A percentile compares a stretch with the other conserved stretches of the same genome.
Conservation (phyloP, 2,329 filamentous ascomycete genomes). For the Laburnicola sp. region DNA sequence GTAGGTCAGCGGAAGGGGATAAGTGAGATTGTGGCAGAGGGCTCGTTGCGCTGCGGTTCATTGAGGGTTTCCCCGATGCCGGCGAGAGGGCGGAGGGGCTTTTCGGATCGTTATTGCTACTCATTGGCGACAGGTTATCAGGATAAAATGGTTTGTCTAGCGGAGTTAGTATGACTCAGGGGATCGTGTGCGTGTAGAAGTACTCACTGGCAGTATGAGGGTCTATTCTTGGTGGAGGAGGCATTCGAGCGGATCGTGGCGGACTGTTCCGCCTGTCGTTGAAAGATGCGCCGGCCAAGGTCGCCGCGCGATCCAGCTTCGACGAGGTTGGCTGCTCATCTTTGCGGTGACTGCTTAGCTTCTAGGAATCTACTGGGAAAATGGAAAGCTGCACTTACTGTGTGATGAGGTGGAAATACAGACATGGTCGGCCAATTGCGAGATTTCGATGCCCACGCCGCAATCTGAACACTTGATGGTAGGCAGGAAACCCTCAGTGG, state of each 20-base stretch:
- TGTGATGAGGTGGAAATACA: constrained; percentile 58
- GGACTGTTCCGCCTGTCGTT: constrained; percentile 30
- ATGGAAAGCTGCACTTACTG: constrained; percentile 46
- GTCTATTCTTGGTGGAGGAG: constrained; percentile 59
- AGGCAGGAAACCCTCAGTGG: constrained; percentile 39
- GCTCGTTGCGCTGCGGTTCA: constrained; percentile 43
- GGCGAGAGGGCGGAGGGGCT: constrained; percentile 30
- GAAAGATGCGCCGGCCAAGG: constrained; percentile 33
- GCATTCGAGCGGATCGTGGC: constrained; percentile 50
- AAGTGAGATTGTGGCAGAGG: constrained; percentile 38
- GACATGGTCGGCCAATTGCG: constrained; percentile 81
- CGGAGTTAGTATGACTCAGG: constrained; percentile 17
- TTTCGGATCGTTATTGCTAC: constrained; percentile 31
- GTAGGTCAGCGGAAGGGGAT: constrained; percentile 38
- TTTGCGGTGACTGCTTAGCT: neutral
- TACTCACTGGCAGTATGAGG: constrained; percentile 61
- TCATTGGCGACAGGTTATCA: constrained; percentile 33
- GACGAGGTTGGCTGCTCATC: constrained; percentile 18
- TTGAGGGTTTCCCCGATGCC: constrained; percentile 26
- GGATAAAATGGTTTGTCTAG: constrained; percentile 43
- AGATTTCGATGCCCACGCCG: constrained; percentile 72
- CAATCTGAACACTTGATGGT: constrained; percentile 47
- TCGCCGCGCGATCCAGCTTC: constrained; percentile 40
- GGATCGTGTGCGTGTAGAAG: neutral
- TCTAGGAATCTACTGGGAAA: neutral